Conservation (phyloP, 306 rosid species). For the Rubus parviflorus region DNA sequence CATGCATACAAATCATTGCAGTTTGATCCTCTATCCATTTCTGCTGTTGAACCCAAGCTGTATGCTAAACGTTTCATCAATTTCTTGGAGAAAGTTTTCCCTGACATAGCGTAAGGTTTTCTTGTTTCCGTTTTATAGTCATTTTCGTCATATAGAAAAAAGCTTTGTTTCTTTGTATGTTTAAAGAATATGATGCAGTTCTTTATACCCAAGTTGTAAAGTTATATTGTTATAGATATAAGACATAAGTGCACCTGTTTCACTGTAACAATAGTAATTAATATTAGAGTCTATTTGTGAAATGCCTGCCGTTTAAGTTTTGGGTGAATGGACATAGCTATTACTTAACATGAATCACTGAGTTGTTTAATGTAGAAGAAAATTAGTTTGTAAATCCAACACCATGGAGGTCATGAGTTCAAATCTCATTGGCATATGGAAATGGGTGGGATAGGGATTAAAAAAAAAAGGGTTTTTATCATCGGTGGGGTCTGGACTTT, state of each 20-base stretch:
- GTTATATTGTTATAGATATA: neutral
- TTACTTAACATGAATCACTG: no score
- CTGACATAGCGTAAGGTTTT: conserved; percentile 37
- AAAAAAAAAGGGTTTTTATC: no score
- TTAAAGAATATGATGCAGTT: neutral
- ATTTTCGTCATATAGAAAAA: conserved; percentile 13
- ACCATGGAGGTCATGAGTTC: no score
- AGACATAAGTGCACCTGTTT: neutral
- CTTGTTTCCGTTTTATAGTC: neutral
- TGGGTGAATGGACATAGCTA: no score
- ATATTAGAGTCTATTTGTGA: no score
- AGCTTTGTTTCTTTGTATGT: neutral
- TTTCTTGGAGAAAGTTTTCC: conserved; percentile 77
- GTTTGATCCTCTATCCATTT: conserved; percentile 55
- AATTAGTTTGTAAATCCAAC: no score
- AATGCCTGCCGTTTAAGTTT: no score
- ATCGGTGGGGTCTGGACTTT: no score
- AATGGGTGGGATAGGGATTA: no score
- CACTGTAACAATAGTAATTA: no score
- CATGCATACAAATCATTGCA: conserved; percentile 58
- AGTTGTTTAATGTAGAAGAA: no score
- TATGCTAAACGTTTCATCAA: conserved; percentile 78
- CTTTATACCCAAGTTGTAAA: conserved; percentile 18
- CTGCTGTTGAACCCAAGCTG: conserved; percentile 65
- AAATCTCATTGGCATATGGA: no score